phyloP scores from a whole-genome alignment of 2,329 filamentous ascomycete species.

The Talaromyces albobiverticillius region DNA sequence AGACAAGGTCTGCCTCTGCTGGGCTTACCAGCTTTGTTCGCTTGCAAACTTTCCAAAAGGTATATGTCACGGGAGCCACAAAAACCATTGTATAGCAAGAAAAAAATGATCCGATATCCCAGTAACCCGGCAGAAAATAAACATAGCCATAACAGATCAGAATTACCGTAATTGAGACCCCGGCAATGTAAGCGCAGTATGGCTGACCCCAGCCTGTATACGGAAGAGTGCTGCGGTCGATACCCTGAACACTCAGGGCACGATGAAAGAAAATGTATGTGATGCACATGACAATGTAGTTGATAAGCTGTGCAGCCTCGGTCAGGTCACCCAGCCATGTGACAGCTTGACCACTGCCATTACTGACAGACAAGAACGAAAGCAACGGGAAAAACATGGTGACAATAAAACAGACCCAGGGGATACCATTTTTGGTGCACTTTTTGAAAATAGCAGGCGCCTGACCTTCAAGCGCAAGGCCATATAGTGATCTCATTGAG shows the following conservation, averaged over 20 bases:
- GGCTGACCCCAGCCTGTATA: slow-evolving; percentile 69
- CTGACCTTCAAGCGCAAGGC: slow-evolving; percentile 65
- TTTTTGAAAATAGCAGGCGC: slow-evolving; percentile 67
- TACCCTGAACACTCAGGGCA: slow-evolving; percentile 57
- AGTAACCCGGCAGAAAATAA: slow-evolving; percentile 61
- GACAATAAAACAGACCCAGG: slow-evolving; percentile 59
- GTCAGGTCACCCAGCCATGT: slow-evolving; percentile 62
- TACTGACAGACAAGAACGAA: slow-evolving; percentile 61
- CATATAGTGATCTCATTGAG: slow-evolving; percentile 66
- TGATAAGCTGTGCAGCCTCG: slow-evolving; percentile 56
- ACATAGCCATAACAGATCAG: slow-evolving; percentile 75
- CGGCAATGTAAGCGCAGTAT: slow-evolving; percentile 62
- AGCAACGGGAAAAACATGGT: slow-evolving; percentile 61
- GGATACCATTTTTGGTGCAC: slow-evolving; percentile 67
- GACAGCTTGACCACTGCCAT: slow-evolving; percentile 55
- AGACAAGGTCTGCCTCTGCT: slow-evolving; percentile 64
- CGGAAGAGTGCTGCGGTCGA: slow-evolving; percentile 54
- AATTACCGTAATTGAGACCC: slow-evolving; percentile 67
- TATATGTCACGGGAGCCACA: slow-evolving; percentile 63
- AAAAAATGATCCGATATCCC: slow-evolving; percentile 70
- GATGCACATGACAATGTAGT: slow-evolving; percentile 55
- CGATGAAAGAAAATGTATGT: slow-evolving; percentile 48
- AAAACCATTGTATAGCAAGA: slow-evolving; percentile 72
- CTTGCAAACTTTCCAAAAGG: slow-evolving; percentile 51
- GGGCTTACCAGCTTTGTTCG: slow-evolving; percentile 54